Evolutionary conservation across 2,329 filamentous ascomycete species (phyloP), one percentile per base, ranked within the genome.

Genomic region (Paramyrothecium sp.): DNA sequence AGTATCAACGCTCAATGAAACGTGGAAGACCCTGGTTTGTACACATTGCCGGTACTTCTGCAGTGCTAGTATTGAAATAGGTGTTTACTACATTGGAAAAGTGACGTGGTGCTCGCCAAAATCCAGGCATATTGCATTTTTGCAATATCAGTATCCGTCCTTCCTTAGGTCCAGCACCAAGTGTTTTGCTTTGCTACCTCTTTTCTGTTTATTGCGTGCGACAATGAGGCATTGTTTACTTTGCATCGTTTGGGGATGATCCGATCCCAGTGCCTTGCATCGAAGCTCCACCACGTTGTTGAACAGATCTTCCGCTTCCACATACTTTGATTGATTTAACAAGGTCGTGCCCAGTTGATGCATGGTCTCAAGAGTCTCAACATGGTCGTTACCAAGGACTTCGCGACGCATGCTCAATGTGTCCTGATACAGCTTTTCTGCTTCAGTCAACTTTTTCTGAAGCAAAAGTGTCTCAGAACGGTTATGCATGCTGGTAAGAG

Each of bases 111-210:
- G n/a, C n/a, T n/a, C n/a, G n/a, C n/a, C n/a, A n/a, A n/a, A n/a
- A n/a, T n/a, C n/a, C n/a, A n/a, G n/a, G n/a, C n/a, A n/a, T n/a
- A 58, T 58, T 22, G 57, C 57, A 34, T 56, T 54, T 55, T 5
- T 8, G 21, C 4, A 3, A 11, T 54, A n/a, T 20, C 10, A 4
- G 3, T 3, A 11, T 11, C n/a, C 22, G 8, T n/a, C 20, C 4
- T 33, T 38, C 3, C 16, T 20, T 16, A 3, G 26, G 5, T 30
- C 26, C 10, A 30, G 26, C 4, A 4, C 26, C 26, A 46, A 16
- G 13, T 46, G 13, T 16, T 16, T 46, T 20, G 17, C 41, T 20
- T 46, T 46, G 17, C 41, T 20, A 12, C 41, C 41, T 30, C 26
- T 30, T 30, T 30, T 30, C 41, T 46, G 16, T 20, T 46, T 46